A percentile compares a stretch with the other conserved stretches of the same genome.
Evolutionary conservation across 176 grass and related monocot genomes (phyloP).

Genomic region (Zoysia japonica): DNA sequence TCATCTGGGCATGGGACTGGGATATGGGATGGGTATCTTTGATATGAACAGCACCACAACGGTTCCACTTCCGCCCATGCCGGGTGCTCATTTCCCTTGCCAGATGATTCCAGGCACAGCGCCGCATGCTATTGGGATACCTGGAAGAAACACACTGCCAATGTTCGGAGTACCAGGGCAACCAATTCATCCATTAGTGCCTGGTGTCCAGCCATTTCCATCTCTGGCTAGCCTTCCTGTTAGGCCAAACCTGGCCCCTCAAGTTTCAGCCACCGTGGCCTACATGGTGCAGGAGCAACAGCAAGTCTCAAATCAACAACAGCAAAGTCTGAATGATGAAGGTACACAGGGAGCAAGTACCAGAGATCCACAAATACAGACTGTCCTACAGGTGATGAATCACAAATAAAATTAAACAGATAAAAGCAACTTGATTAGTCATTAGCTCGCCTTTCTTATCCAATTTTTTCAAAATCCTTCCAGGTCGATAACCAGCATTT

Average conservation of each 20-base stretch:
- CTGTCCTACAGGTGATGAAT: slow-evolving; percentile 25
- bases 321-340: slow-evolving; percentile 44
- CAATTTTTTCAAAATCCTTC: slow-evolving; percentile 16
- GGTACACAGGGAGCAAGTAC: slow-evolving; percentile 20
- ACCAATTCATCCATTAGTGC: slow-evolving; percentile 26
- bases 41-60: slow-evolving; percentile 51
- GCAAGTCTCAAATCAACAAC: slow-evolving; percentile 32
- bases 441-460: background rate
- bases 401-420: slow-evolving; percentile 2
- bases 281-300: slow-evolving; percentile 36
- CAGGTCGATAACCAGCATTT: slow-evolving; percentile 43
- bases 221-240: slow-evolving; percentile 40
- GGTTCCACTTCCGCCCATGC: slow-evolving; percentile 45
- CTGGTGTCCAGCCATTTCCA: slow-evolving; percentile 29
- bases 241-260: slow-evolving; percentile 40
- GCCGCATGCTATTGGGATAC: slow-evolving; percentile 41
- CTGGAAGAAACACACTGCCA: slow-evolving; percentile 10
- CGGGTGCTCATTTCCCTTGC: slow-evolving; percentile 36
- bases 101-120: slow-evolving; percentile 35
- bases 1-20: slow-evolving; percentile 56
- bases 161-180: slow-evolving; percentile 49
- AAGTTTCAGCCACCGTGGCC: slow-evolving; percentile 29
- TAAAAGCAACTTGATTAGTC: background rate
- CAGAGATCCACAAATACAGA: slow-evolving; percentile 35
- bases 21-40: slow-evolving; percentile 56